Base-by-base conservation (phyloP, 2,329 filamentous ascomycete genomes). In the Scedosporium boydii region DNA sequence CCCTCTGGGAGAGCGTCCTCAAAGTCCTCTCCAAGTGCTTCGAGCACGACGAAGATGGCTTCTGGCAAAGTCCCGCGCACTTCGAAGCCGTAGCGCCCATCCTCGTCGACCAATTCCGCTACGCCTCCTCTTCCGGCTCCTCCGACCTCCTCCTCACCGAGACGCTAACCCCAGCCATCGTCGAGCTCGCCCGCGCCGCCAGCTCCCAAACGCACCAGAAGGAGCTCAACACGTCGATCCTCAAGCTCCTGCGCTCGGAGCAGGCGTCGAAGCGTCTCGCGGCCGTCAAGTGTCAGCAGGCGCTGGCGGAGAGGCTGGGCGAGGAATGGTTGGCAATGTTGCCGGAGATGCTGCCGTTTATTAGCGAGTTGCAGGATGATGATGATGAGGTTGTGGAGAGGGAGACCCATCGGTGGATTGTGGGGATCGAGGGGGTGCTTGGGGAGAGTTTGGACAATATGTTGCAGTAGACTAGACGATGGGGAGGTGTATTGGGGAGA, bases 301-400 rank as follows among this genome's bases (percentile, higher is more conserved):
- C 82, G 14, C 79, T 98, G 65, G 96, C 92, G 12, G 86, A 89
- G 67, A 81, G 85, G 58, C 76, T 98, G 27, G 93, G 93, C 64
- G 93, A 98, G 73, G 95, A 99, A 71, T 99, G 95, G 95, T 77
- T 99, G 64, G 84, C 87, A 1, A 83, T 96, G 78, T 74, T 98
- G 71, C 91, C 93, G 0, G 95, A 99, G 82, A 98, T 97, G 89
- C 77, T 99, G 72, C 93, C 96, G 21, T 91, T 93, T 66, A 96
- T 99, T 69, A 96, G 91, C 70, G 95, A 99, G 78, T 75, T 96
- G 70, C 89, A 96, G 77, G 95, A 99, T 72, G 95, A 99, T 72
- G 95, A 98, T 68, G 93, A 98, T 71, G 95, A 98, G 77, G 82
- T 83, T 29, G 93, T 99, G 26, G 95, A 99, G 78, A 81, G 86